These are phyloP conservation scores for Gentiana straminea DNA, from an alignment of 257 asterid genomes.

Conservation along the genomic window DNA sequence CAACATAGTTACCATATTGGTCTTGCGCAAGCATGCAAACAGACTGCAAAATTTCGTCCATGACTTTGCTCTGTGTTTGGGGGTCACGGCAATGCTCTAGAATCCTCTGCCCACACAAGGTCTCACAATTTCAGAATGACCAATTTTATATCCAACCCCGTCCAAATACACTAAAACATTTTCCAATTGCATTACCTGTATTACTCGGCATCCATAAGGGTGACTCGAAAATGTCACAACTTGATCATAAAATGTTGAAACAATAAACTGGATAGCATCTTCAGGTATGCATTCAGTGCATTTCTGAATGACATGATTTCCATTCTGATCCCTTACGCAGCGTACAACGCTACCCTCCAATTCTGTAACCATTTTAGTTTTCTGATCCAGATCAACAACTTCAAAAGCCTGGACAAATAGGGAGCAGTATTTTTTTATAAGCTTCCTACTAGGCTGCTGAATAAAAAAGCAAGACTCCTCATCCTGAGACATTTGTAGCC, in stretches of 20 bases:
- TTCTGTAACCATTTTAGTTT: slow-evolving; percentile 61
- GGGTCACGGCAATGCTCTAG: slow-evolving; percentile 59
- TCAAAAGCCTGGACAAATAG: slow-evolving; percentile 51
- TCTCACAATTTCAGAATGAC: slow-evolving; percentile 17
- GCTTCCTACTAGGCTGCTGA: too few species aligned
- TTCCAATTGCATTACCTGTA: slow-evolving; percentile 38
- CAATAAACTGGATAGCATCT: slow-evolving; percentile 47
- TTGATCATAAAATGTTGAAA: slow-evolving; percentile 50
- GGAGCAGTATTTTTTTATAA: too few species aligned
- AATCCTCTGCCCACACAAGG: slow-evolving; percentile 45
- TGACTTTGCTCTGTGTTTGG: slow-evolving; percentile 51
- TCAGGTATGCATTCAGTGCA: slow-evolving; percentile 84
- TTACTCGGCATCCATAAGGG: slow-evolving; percentile 87
- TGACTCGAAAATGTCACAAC: slow-evolving; percentile 65
- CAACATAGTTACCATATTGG: slow-evolving; percentile 79
- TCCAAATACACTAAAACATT: background rate
- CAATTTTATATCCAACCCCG: slow-evolving; percentile 1
- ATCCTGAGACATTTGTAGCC: too few species aligned
- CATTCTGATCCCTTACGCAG: slow-evolving; percentile 87
- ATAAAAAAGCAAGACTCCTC: too few species aligned
- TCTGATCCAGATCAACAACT: slow-evolving; percentile 62
- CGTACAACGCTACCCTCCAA: slow-evolving; percentile 75
- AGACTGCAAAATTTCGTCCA: slow-evolving; percentile 60
- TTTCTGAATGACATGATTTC: slow-evolving; percentile 82
- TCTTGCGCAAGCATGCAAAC: slow-evolving; percentile 70